phyloP scores from a whole-genome alignment of 345 rosid genomes.

The Capsella bursapastoris region DNA sequence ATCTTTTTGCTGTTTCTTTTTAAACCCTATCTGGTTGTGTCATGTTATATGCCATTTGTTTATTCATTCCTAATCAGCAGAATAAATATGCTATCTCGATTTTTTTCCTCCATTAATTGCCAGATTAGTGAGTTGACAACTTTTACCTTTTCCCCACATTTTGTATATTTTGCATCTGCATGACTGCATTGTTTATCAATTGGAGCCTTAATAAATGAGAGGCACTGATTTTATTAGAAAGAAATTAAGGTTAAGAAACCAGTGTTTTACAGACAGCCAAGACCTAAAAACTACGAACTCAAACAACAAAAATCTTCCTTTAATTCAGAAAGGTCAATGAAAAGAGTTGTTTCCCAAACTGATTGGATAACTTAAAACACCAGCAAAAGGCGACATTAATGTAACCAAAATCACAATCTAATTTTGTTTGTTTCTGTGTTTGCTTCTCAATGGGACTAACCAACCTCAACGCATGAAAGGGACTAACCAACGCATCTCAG shows the following conservation, averaged over 20 bases:
- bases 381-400: conserved; percentile 26
- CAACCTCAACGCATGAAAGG: conserved; percentile 80
- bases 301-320: conserved; percentile 31
- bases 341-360: conserved; percentile 31
- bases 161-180: neutral
- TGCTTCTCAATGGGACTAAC: conserved; percentile 60
- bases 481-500: conserved; percentile 79
- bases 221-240: conserved; percentile 30
- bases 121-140: neutral
- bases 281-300: conserved; percentile 25
- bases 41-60: neutral
- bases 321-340: conserved; percentile 3
- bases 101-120: neutral
- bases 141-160: neutral
- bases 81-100: neutral
- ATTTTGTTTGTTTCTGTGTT: conserved; percentile 22
- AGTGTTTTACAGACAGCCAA: conserved; percentile 36
- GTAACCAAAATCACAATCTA: conserved; percentile 29
- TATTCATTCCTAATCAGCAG: neutral
- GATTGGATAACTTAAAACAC: conserved; percentile 32
- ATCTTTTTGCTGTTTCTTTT: conserved; percentile 1
- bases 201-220: neutral
- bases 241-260: conserved; percentile 21
- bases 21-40: neutral
- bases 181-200: neutral